Conservation (phyloP, 1,284 basidiomycete species). For the Apiotrichum gracile region DNA sequence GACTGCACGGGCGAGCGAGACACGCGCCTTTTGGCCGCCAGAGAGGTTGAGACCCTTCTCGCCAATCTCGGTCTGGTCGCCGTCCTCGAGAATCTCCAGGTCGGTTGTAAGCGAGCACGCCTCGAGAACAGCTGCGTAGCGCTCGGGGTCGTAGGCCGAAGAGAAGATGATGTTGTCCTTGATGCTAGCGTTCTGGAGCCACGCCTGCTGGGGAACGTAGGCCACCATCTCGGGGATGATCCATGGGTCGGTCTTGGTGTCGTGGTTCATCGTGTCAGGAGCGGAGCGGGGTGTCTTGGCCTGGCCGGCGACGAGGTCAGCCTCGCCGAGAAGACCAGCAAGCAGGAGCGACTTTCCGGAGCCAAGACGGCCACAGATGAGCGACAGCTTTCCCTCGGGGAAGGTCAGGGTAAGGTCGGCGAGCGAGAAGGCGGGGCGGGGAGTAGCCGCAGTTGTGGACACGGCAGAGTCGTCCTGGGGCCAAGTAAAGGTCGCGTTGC, state of each 20-base stretch:
- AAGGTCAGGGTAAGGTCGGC: slow-evolving; percentile 74
- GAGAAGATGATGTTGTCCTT: slow-evolving; percentile 92
- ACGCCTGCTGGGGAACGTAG: slow-evolving; percentile 78
- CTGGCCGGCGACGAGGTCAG: slow-evolving; percentile 66
- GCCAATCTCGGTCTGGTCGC: slow-evolving; percentile 67
- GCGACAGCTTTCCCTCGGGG: slow-evolving; percentile 66
- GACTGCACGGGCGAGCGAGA: slow-evolving; percentile 80
- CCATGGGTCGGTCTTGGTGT: slow-evolving; percentile 57
- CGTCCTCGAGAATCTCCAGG: slow-evolving; percentile 85
- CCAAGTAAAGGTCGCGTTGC: slow-evolving; percentile 83
- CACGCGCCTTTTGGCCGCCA: slow-evolving; percentile 92
- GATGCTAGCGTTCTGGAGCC: slow-evolving; percentile 82
- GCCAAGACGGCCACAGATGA: slow-evolving; percentile 65
- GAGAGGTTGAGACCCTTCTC: slow-evolving; percentile 67
- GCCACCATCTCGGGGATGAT: slow-evolving; percentile 64
- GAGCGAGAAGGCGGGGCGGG: slow-evolving; percentile 69
- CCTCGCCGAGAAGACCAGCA: slow-evolving; percentile 78
- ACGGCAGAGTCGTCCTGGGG: slow-evolving; percentile 57
- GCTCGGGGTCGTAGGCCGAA: slow-evolving; percentile 67
- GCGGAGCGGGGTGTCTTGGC: slow-evolving; percentile 74
- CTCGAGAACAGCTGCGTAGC: slow-evolving; percentile 71
- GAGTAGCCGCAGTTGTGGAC: slow-evolving; percentile 55
- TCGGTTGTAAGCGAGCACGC: slow-evolving; percentile 72
- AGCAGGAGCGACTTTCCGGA: slow-evolving; percentile 78
- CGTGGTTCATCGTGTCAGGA: slow-evolving; percentile 64